Conservation (phyloP, 179 eudicot genomes). For the Corrigiola litoralis region DNA sequence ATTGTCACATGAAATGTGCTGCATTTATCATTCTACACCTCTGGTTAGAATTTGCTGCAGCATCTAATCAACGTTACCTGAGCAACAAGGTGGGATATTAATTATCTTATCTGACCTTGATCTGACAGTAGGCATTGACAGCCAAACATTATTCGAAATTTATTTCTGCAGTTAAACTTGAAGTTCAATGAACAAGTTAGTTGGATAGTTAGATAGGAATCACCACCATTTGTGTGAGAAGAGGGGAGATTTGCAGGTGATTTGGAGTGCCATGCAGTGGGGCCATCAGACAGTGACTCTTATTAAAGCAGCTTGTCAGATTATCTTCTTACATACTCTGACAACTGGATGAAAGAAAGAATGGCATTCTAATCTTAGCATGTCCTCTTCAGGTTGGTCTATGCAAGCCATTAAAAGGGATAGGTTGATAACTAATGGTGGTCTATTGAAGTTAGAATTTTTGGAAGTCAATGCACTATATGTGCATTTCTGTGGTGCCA, state of each 20-base stretch:
- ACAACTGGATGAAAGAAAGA: slow-evolving; percentile 9
- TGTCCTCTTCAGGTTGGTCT: neutral
- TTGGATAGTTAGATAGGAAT: slow-evolving; percentile 11
- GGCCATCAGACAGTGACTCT: neutral
- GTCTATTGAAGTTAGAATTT: no score
- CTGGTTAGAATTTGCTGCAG: slow-evolving; percentile 7
- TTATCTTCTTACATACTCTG: slow-evolving; percentile 1
- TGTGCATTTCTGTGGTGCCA: no score
- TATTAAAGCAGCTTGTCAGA: neutral
- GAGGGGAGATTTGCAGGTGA: slow-evolving; percentile 19
- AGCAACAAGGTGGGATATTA: slow-evolving; percentile 17
- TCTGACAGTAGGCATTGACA: neutral
- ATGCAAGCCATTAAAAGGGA: neutral
- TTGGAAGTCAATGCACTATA: neutral
- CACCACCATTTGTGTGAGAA: neutral
- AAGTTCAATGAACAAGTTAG: neutral
- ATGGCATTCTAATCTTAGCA: neutral
- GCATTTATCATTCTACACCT: neutral
- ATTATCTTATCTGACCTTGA: slow-evolving; percentile 8
- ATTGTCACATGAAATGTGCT: neutral
- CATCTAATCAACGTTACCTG: slow-evolving; percentile 23
- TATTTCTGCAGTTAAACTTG: slow-evolving; percentile 11
- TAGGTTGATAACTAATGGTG: neutral
- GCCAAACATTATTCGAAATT: no score
- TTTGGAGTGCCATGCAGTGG: slow-evolving; percentile 7